Evolutionary conservation across 495 filamentous ascomycete species (phyloP), one percentile per base, ranked within the genome.

Genomic region (Hypoxylon rickii): DNA sequence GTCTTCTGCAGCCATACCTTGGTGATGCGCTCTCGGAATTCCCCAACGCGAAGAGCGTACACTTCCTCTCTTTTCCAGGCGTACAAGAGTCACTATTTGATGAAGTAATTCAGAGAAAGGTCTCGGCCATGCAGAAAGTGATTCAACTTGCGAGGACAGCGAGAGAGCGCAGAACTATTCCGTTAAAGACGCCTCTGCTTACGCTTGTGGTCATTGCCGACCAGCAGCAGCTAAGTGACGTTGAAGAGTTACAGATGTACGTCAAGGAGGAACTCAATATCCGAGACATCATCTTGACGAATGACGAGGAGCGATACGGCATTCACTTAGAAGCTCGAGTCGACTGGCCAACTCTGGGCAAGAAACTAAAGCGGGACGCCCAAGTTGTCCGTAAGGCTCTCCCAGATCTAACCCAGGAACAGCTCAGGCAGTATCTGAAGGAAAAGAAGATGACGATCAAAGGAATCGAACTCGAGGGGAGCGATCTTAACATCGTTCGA

Each of bases 361-460:
- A 96, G 83, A 97, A 97, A 75, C 79, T 97, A 90, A 80, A 97
- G 95, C 75, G 94, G 93, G 63, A 88, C 86, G 43, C 84, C 85
- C 58, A 90, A 84, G 70, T 62, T 7, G 91, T 97, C 46, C 92
- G 92, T 76, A 95, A 94, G 69, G 92, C 89, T 13, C 76, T 98
- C 34, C 92, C 93, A 15, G 76, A 72, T 38, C 75, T 98, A 39
- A 89, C 82, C 16, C 92, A 86, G 51, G 82, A 89, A 11, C 79
- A 96, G 55, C 90, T 95, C 17, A 69, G 70, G 46, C 44, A 76
- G 40, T 97, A 89, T 63, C 76, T 92, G 29, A 65, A 80, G 17
- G 77, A 81, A 7, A 85, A 86, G 66, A 83, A 79, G 66, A 89
- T 97, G 22, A 72, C 82, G 1, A 87, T 98, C 10, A 89, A 89